phyloP scores from a whole-genome alignment of 345 rosid genomes.

The Acer negundo region DNA sequence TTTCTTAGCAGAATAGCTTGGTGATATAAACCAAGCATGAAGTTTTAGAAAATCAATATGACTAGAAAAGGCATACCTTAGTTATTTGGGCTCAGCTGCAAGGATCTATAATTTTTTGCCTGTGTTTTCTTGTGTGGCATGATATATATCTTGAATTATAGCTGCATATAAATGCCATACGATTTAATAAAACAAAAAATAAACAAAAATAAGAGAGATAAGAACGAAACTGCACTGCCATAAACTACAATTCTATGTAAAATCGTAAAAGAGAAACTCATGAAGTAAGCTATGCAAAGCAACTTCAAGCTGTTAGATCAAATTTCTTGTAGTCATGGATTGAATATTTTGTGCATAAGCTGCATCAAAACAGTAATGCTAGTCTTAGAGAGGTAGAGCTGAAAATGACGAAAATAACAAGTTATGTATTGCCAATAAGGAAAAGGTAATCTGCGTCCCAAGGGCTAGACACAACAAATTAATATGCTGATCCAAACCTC shows the following conservation, averaged over 20 bases:
- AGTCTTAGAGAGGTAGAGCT: background rate
- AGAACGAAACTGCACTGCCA: background rate
- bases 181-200: too few relatives aligned
- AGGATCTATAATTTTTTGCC: too few relatives aligned
- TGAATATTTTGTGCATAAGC: background rate
- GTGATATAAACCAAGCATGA: background rate
- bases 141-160: background rate
- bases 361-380: background rate
- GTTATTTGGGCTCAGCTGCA: background rate
- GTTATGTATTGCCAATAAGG: constrained; percentile 44
- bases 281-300: background rate
- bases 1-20: background rate
- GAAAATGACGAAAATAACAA: background rate
- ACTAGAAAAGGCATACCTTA: background rate
- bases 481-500: constrained; percentile 54
- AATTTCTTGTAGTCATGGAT: background rate
- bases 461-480: constrained; percentile 43
- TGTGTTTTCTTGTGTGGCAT: background rate
- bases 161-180: background rate
- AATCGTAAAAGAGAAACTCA: background rate
- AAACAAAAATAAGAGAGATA: background rate
- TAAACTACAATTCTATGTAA: background rate
- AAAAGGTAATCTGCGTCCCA: constrained; percentile 59
- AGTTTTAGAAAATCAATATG: background rate
- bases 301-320: background rate